Evolutionary conservation across 306 rosid species (phyloP).

Genomic region (Fragaria nilgerrensis): DNA sequence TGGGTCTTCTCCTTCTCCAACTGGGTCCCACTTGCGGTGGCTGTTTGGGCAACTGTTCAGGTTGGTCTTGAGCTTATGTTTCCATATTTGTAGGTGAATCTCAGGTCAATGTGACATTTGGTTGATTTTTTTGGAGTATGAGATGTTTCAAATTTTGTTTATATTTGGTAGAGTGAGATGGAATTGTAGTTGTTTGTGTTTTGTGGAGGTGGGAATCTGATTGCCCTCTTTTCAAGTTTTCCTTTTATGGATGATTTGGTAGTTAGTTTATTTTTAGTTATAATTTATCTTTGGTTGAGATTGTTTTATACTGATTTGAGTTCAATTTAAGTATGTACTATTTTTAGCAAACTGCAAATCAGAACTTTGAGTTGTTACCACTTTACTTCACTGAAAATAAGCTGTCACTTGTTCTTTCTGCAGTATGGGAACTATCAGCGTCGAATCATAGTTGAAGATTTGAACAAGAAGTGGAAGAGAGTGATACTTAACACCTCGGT

Average conservation of each 20-base stretch:
- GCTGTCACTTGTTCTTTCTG: constrained; percentile 32
- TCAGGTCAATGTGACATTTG: constrained; percentile 1
- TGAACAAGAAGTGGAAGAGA: constrained; percentile 85
- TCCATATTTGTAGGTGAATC: background rate
- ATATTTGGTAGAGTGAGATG: background rate
- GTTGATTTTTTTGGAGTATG: background rate
- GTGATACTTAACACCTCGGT: constrained; percentile 62
- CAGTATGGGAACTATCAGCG: constrained; percentile 85
- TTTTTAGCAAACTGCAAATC: background rate
- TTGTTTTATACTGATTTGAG: background rate
- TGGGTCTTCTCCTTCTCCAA: constrained; percentile 82
- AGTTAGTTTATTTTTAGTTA: background rate
- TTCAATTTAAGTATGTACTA: background rate
- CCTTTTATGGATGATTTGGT: background rate
- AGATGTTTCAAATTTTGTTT: background rate
- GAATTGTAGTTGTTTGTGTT: background rate
- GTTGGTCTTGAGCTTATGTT: constrained; percentile 24
- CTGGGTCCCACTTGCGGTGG: constrained; percentile 77
- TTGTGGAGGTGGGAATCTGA: constrained; percentile 8
- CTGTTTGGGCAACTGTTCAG: constrained; percentile 87
- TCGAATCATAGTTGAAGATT: constrained; percentile 74
- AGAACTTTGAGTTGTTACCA: background rate
- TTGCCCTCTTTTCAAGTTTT: background rate
- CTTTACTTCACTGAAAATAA: constrained; percentile 1
- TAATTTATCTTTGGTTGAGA: background rate